A percentile compares a stretch with the other conserved stretches of the same genome.
phyloP scores from a whole-genome alignment of 371 early-diverging fungal species.

The Mucor plumbeus region DNA sequence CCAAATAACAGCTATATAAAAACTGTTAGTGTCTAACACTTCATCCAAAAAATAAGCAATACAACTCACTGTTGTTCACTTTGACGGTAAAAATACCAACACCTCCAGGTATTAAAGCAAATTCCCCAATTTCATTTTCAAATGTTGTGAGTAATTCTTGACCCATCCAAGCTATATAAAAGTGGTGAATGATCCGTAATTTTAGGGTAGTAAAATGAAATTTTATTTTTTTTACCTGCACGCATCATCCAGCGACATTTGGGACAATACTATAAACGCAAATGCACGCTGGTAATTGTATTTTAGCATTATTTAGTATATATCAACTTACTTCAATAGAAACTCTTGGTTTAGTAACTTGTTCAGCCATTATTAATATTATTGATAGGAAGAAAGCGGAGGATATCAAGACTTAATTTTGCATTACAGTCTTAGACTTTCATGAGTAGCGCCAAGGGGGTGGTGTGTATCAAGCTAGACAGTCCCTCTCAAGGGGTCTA shows the following conservation, averaged over 20 bases:
- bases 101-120: conserved; percentile 69
- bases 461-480: not conserved
- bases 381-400: conserved; percentile 3
- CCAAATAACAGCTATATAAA: conserved; percentile 55
- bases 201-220: not conserved
- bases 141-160: conserved; percentile 76
- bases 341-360: conserved; percentile 1
- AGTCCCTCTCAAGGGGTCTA: conserved; percentile 2
- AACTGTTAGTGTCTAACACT: not conserved
- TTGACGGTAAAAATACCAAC: conserved; percentile 66
- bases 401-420: not conserved
- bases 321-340: not conserved
- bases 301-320: no score
- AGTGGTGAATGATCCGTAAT: not conserved
- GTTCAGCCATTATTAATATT: not conserved
- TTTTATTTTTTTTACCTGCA: conserved; percentile 32
- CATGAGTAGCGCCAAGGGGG: not conserved
- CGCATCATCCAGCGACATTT: conserved; percentile 56
- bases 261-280: conserved; percentile 42
- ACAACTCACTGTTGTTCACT: conserved; percentile 58
- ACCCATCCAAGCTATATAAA: conserved; percentile 66
- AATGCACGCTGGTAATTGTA: no score
- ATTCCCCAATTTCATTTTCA: conserved; percentile 63
- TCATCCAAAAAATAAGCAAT: not conserved
- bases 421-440: not conserved